Evolutionary conservation across 148 eudicot genomes (phyloP), one percentile per base, ranked within the genome.

Genomic region (Heliosperma pusillum): DNA sequence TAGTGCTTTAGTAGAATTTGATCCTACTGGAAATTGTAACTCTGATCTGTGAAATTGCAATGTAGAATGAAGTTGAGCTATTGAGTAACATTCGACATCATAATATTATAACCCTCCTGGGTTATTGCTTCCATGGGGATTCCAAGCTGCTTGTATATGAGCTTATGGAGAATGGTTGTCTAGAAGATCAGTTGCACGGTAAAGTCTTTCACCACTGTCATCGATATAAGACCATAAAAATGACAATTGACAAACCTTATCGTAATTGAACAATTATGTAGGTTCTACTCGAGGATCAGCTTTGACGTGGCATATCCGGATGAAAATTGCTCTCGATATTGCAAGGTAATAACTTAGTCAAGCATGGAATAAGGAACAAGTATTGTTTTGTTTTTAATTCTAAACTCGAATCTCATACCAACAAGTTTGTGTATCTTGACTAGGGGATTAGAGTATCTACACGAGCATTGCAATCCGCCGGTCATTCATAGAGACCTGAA

Each of bases 401-500:
- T 26, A 36, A 7, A 53, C 61, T 60, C 5, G 5, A 7, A 22
- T 61, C 13, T 20, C 70, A 9, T 33, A 33, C 36, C 36, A 64
- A 74, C 71, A 77, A 74, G 64, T 69, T 74, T 78, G 58, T 80
- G 40, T 19, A 26, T 80, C 56, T 71, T 84, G 82, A 73, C 26
- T 89, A 91, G 96, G 79, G 96, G 93, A 20, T 79, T 91, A 78
- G 93, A 89, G 70, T 91, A 87, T 80, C 84, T 91, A 65, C 96
- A 91, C 68, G 96, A 91, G 83, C 87, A 83, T 55, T 91, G 93
- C 82, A 86, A 83, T 56, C 96, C 91, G 21, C 80, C 89, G 30
- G 89, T 91, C 77, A 91, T 91, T 71, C 93, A 91, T 81, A 87
- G 96, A 86, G 93, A 91, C 89, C 83, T 91, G 80, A 89, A 91